Evolutionary conservation across 2,329 filamentous ascomycete species (phyloP).

Genomic region (Magnaporthiopsis rhizophila): DNA sequence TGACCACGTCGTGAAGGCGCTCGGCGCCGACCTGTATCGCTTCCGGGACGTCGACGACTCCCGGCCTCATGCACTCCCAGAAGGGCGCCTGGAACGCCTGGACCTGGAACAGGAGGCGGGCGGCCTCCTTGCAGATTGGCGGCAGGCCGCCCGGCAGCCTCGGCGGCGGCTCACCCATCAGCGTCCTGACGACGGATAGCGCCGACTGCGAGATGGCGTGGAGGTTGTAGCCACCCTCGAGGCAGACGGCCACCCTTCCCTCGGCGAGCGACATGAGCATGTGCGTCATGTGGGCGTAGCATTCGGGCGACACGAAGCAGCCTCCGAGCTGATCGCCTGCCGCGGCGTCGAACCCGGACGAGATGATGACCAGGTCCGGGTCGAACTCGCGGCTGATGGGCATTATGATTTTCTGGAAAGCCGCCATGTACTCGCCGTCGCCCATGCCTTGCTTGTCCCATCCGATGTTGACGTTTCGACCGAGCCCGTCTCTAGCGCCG

Average conservation of each 20-base stretch:
- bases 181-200: slow-evolving; percentile 78
- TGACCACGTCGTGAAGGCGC: slow-evolving; percentile 72
- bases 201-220: slow-evolving; percentile 88
- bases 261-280: slow-evolving; percentile 94
- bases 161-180: slow-evolving; percentile 90
- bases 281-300: slow-evolving; percentile 97
- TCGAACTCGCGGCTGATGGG: slow-evolving; percentile 90
- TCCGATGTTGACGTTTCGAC: slow-evolving; percentile 59
- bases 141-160: slow-evolving; percentile 39
- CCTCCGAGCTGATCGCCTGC: slow-evolving; percentile 87
- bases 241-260: slow-evolving; percentile 83
- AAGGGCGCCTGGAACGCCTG: slow-evolving; percentile 58
- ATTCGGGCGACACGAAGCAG: slow-evolving; percentile 83
- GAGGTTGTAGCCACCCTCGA: slow-evolving; percentile 95
- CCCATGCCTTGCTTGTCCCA: slow-evolving; percentile 75
- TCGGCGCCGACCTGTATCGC: slow-evolving; percentile 45
- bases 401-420: slow-evolving; percentile 94
- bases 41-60: slow-evolving; percentile 46
- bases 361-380: slow-evolving; percentile 90
- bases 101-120: slow-evolving; percentile 48
- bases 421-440: slow-evolving; percentile 92
- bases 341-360: slow-evolving; percentile 92
- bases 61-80: slow-evolving; percentile 82
- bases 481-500: slow-evolving; percentile 45
- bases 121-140: slow-evolving; percentile 49